A percentile compares a stretch with the other conserved stretches of the same genome.
phyloP scores from a whole-genome alignment of 495 filamentous ascomycete genomes.

The Clohesyomyces aquaticus region DNA sequence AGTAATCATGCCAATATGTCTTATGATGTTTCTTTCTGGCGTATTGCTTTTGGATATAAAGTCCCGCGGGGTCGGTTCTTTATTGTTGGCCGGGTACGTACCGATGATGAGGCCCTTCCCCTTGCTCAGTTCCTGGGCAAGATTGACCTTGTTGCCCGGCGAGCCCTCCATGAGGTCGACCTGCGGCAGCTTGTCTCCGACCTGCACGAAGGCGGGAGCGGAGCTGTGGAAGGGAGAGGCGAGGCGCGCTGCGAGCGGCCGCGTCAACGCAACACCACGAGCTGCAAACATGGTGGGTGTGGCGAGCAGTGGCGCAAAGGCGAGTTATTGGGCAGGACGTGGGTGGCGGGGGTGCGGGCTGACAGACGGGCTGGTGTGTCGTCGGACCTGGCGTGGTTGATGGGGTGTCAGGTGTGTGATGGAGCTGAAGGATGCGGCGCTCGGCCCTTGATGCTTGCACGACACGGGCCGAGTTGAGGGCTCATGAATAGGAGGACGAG shows the following conservation, averaged over 20 bases:
- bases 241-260: slow-evolving; percentile 28
- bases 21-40: neutral
- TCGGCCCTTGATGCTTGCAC: too few species aligned
- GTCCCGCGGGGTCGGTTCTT: neutral
- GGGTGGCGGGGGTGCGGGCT: too few species aligned
- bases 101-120: slow-evolving; percentile 74
- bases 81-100: slow-evolving; percentile 11
- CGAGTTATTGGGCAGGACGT: neutral
- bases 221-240: slow-evolving; percentile 59
- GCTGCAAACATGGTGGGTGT: slow-evolving; percentile 18
- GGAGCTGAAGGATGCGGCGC: neutral
- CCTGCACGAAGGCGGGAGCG: slow-evolving; percentile 54
- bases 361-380: neutral
- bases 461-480: too few species aligned
- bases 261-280: slow-evolving; percentile 1
- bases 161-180: slow-evolving; percentile 65
- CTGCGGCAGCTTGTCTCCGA: slow-evolving; percentile 65
- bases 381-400: neutral
- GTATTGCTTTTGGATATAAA: neutral
- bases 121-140: slow-evolving; percentile 68
- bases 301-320: slow-evolving; percentile 1
- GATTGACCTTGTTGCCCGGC: slow-evolving; percentile 82
- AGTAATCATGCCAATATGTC: neutral
- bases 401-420: neutral
- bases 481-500: neutral